phyloP scores from a whole-genome alignment of 345 rosid genomes.

The Turnera subulata region DNA sequence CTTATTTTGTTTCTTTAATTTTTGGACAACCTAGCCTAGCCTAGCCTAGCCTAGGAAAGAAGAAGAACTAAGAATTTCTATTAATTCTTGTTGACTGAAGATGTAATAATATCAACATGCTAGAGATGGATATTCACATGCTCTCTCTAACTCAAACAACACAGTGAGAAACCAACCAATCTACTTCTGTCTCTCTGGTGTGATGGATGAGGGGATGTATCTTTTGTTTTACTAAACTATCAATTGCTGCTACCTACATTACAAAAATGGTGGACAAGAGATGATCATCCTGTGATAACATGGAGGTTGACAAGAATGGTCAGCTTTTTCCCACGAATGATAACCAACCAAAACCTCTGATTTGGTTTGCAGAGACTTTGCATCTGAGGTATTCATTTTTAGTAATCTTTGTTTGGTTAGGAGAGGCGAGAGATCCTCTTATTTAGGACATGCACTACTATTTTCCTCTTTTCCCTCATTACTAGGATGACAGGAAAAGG shows the following conservation, averaged over 20 bases:
- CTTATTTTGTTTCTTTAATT: too few relatives aligned
- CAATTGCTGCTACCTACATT: too few relatives aligned
- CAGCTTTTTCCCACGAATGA: background rate
- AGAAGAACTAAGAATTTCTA: too few relatives aligned
- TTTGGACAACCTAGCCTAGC: too few relatives aligned
- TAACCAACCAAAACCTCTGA: background rate
- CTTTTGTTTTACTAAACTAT: background rate
- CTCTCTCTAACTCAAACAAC: too few relatives aligned
- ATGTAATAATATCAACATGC: too few relatives aligned
- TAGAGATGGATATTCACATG: too few relatives aligned
- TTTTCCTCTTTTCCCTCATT: conserved; percentile 12
- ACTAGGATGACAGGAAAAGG: background rate
- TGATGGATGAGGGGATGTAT: background rate
- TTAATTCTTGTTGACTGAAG: too few relatives aligned
- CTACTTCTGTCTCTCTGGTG: background rate
- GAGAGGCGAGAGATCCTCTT: conserved; percentile 17
- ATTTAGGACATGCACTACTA: conserved; percentile 9
- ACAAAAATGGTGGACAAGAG: too few relatives aligned
- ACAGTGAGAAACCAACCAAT: too few relatives aligned
- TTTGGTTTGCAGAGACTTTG: background rate
- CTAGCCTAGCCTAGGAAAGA: too few relatives aligned
- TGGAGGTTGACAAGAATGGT: background rate
- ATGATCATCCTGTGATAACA: too few relatives aligned
- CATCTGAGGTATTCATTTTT: conserved; percentile 9
- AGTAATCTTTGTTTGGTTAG: conserved; percentile 13